Percentiles rank a stretch among this genome's conserved stretches.
These are phyloP conservation scores for Podospora comata DNA, from an alignment of 495 filamentous ascomycete genomes.

Conservation along the genomic window DNA sequence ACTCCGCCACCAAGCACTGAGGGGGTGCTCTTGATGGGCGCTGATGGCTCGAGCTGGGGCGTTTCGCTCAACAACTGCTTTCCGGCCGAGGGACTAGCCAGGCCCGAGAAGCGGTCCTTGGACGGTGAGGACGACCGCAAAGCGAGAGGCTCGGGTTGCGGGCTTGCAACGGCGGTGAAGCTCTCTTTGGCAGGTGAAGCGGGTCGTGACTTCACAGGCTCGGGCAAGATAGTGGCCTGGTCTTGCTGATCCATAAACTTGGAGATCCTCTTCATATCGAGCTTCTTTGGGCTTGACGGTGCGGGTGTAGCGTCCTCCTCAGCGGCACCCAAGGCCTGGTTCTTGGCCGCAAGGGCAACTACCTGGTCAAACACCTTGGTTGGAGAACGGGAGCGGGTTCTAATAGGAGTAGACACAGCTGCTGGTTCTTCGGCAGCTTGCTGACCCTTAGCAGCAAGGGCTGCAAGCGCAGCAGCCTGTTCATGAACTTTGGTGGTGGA, in stretches of 20 bases:
- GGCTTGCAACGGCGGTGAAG: slow-evolving; percentile 6
- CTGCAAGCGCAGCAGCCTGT: slow-evolving; percentile 31
- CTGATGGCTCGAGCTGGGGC: slow-evolving; percentile 40
- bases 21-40: slow-evolving; percentile 34
- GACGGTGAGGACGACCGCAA: neutral
- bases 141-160: neutral
- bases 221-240: slow-evolving; percentile 22
- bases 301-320: slow-evolving; percentile 36
- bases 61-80: slow-evolving; percentile 18
- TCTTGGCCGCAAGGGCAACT: slow-evolving; percentile 8
- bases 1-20: slow-evolving; percentile 8
- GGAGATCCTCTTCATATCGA: slow-evolving; percentile 53
- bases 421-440: slow-evolving; percentile 27
- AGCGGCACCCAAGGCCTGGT: neutral
- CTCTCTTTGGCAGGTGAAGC: slow-evolving; percentile 28
- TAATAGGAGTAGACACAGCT: slow-evolving; percentile 6
- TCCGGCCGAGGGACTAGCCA: slow-evolving; percentile 14
- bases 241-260: slow-evolving; percentile 44
- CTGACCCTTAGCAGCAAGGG: slow-evolving; percentile 26
- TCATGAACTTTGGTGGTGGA: slow-evolving; percentile 14
- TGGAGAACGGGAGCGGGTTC: slow-evolving; percentile 8
- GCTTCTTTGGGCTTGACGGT: slow-evolving; percentile 50
- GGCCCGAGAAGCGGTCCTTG: slow-evolving; percentile 19
- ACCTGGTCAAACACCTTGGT: slow-evolving; percentile 13
- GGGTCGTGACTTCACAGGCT: slow-evolving; percentile 29